Evolutionary conservation across 306 rosid genomes (phyloP).

Genomic region (Cucumis melo): DNA sequence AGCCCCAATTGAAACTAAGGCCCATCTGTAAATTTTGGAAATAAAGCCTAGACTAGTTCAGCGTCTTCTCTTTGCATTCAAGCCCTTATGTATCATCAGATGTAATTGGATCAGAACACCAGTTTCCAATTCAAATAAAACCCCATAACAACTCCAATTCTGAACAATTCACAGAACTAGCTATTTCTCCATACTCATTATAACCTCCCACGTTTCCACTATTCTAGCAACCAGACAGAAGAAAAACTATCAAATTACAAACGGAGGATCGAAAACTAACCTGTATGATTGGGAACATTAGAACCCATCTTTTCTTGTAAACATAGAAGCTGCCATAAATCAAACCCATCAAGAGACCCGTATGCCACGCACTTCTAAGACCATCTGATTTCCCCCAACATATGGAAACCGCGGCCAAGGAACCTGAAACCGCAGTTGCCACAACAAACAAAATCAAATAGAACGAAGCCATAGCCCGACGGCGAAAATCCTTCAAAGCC

Average conservation of each 20-base stretch:
- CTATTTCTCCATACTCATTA: not conserved
- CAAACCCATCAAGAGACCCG: conserved; percentile 48
- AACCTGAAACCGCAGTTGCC: conserved; percentile 25
- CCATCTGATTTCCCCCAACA: conserved; percentile 28
- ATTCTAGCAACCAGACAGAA: not conserved
- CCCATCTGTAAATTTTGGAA: not conserved
- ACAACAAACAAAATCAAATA: conserved; percentile 24
- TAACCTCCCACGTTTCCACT: not conserved
- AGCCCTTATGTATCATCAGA: not conserved
- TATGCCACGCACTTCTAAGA: conserved; percentile 33
- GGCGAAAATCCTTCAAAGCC: conserved; percentile 18
- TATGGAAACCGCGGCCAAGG: conserved; percentile 33
- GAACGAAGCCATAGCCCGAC: conserved; percentile 30
- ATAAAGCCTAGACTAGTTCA: not conserved
- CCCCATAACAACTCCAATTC: not conserved
- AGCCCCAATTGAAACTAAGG: not conserved
- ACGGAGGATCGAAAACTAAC: conserved; percentile 14
- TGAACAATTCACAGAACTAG: not conserved
- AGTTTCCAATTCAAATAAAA: not conserved
- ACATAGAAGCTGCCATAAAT: conserved; percentile 54
- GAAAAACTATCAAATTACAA: not conserved
- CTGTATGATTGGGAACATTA: conserved; percentile 88
- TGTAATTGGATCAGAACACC: not conserved
- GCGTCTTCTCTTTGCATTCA: not conserved
- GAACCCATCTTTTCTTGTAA: conserved; percentile 59